Percentiles rank a stretch among this genome's conserved stretches.
Conservation (phyloP, 2,329 filamentous ascomycete species). For the Fusarium udum region DNA sequence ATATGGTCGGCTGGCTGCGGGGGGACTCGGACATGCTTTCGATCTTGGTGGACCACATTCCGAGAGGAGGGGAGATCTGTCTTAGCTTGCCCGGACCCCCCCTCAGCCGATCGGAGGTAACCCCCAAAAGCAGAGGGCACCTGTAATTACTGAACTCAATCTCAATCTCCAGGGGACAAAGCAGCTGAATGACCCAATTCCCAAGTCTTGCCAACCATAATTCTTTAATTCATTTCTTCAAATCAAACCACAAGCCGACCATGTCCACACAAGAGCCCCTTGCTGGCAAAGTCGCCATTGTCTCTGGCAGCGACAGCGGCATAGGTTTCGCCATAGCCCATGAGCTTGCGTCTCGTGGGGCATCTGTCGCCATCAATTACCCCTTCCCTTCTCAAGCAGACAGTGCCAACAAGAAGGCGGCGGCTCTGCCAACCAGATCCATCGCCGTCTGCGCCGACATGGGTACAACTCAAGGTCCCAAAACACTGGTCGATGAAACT, state of each 20-base stretch:
- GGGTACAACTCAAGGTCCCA: neutral
- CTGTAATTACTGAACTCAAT: no score
- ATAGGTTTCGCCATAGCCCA: neutral
- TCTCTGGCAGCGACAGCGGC: neutral
- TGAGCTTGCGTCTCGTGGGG: neutral
- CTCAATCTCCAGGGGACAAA: no score
- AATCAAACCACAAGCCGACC: neutral
- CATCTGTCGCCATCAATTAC: neutral
- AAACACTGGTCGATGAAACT: rapidly evolving
- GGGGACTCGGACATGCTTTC: neutral
- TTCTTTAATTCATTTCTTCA: neutral
- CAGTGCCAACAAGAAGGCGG: slow-evolving; percentile 11
- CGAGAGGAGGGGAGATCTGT: neutral
- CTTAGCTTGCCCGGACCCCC: neutral
- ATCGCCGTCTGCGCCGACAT: neutral
- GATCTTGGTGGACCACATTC: neutral
- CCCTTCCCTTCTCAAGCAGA: neutral
- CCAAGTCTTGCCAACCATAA: no score
- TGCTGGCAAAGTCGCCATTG: neutral
- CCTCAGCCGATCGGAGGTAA: neutral
- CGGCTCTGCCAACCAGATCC: rapidly evolving
- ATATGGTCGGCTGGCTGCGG: neutral
- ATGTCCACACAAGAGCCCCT: neutral
- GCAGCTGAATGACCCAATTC: neutral
- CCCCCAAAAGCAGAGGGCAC: neutral